phyloP scores from a whole-genome alignment of 179 eudicot species.

The Camellia oleifera region DNA sequence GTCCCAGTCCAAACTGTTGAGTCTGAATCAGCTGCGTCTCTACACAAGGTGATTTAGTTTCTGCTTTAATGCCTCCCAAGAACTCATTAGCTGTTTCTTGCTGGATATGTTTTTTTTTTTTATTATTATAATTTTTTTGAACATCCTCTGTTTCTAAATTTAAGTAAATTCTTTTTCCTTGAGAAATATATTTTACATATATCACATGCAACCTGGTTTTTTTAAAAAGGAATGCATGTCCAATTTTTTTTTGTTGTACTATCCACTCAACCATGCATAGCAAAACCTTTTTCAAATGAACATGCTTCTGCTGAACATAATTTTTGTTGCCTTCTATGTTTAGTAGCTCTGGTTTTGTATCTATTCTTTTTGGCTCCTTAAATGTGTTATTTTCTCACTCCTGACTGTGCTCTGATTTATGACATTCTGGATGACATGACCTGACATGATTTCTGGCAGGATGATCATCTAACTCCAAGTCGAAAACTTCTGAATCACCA shows the following conservation, averaged over 20 bases:
- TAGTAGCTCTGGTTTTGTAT: neutral
- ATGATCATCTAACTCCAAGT: constrained; percentile 65
- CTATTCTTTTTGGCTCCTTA: neutral
- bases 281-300: neutral
- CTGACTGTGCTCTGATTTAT: neutral
- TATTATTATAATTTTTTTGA: neutral
- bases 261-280: neutral
- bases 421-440: neutral
- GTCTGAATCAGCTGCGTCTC: constrained; percentile 72
- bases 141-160: neutral
- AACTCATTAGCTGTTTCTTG: neutral
- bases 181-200: neutral
- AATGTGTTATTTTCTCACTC: neutral
- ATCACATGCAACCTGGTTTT: neutral
- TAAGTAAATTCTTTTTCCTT: neutral
- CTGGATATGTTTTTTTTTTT: neutral
- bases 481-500: constrained; percentile 71
- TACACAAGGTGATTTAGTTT: constrained; percentile 38
- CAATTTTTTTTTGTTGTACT: neutral
- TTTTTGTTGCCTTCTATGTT: neutral
- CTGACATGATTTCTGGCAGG: constrained; percentile 41
- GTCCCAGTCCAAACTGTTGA: constrained; percentile 83
- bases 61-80: neutral
- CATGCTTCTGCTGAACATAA: neutral
- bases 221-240: neutral